Evolutionary conservation across 495 filamentous ascomycete genomes (phyloP), one percentile per base, ranked within the genome.

Genomic region (Aspergillus biplanus): DNA sequence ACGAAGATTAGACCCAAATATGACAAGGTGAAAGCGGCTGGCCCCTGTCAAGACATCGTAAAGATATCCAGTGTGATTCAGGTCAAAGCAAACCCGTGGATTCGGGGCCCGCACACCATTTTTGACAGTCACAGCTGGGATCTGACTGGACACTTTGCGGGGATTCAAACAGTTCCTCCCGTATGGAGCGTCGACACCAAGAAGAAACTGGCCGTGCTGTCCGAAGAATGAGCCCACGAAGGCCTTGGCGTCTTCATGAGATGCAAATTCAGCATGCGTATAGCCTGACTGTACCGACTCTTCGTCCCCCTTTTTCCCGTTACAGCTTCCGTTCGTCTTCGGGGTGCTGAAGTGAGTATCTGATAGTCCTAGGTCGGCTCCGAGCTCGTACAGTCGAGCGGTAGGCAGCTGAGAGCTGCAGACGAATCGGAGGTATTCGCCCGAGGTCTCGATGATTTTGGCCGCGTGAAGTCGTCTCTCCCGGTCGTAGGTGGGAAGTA

Each of bases 101-200:
- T 73, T 75, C 5, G 75, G 74, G 7, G 71, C 71, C 12, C 75
- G 71, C 1, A 73, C 73, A 6, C 75, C 75, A 35, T 12, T 58
- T n/a, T 35, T n/a, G n/a, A n/a, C n/a, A n/a, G n/a, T n/a, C n/a
- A n/a, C n/a, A n/a, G n/a, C n/a, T n/a, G n/a, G n/a, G n/a, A n/a
- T n/a, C n/a, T n/a, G n/a, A n/a, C n/a, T n/a, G n/a, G 42, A 7
- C 42, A 12, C 35, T 6, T 12, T 39, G 35, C 12, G 6, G 35
- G 35, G 6, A 6, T 39, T 39, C 35, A 6, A 6, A 6, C 12
- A 6, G 35, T 39, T 12, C 35, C 35, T 39, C 6, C 35, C 35
- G 12, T 39, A 39, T 12, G 6, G 6, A 12, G 6, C 6, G 35
- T 39, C 35, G 35, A 12, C 12, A 39, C 35, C 35, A 12, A 39